phyloP scores from a whole-genome alignment of 2,329 filamentous ascomycete genomes.

The Dothiorella sarmentorum region DNA sequence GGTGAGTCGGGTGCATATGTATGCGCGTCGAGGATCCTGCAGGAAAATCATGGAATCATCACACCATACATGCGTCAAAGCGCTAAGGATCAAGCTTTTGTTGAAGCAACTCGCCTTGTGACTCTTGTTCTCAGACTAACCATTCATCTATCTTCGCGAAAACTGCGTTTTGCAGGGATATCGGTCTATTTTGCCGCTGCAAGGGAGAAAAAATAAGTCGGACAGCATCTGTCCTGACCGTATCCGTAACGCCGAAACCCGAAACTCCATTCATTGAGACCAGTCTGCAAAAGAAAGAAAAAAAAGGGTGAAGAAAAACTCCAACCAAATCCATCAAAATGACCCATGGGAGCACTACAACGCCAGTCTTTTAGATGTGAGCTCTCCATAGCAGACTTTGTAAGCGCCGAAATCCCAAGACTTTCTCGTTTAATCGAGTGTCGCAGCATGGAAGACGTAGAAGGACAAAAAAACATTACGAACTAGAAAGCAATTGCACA shows the following conservation, averaged over 20 bases:
- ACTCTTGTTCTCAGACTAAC: neutral
- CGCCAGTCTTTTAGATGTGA: neutral
- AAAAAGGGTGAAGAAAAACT: neutral
- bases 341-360: neutral
- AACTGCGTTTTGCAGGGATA: neutral
- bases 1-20: neutral
- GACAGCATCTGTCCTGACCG: neutral
- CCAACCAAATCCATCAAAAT: neutral
- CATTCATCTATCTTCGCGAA: neutral
- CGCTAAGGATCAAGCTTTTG: neutral
- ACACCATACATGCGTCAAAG: neutral
- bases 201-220: neutral
- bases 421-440: neutral
- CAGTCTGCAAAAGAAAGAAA: neutral
- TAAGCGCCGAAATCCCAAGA: neutral
- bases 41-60: neutral
- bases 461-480: slow-evolving; percentile 5
- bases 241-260: neutral
- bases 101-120: neutral
- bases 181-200: slow-evolving; percentile 2
- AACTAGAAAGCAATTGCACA: neutral
- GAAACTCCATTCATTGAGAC: neutral
- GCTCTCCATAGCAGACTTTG: neutral
- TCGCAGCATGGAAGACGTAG: neutral
- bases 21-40: neutral